These are phyloP conservation scores for Kondoa subrosea DNA, from an alignment of 768 basidiomycete genomes.

Conservation along the genomic window DNA sequence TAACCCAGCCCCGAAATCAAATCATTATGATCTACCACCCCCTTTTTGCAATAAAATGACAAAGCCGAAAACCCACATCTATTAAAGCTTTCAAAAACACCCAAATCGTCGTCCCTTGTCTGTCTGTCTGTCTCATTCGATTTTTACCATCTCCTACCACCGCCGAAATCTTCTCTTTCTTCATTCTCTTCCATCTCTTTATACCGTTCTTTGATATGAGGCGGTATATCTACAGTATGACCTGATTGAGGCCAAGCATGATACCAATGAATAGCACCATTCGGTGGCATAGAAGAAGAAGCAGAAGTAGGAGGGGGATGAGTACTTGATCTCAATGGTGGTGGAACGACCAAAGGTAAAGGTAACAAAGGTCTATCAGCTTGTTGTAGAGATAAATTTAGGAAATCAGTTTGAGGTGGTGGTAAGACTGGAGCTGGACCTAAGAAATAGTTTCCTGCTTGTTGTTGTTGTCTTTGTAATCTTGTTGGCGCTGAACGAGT, in stretches of 20 bases:
- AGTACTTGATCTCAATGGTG: no score
- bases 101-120: no score
- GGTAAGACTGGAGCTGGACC: neutral
- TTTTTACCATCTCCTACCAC: neutral
- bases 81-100: no score
- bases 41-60: no score
- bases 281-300: neutral
- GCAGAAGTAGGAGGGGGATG: neutral
- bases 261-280: neutral
- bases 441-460: neutral
- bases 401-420: neutral
- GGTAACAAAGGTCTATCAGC: neutral
- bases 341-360: neutral
- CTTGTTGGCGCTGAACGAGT: neutral
- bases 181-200: conserved; percentile 5
- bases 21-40: no score
- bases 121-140: no score
- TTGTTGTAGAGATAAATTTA: neutral
- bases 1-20: no score
- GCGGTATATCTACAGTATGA: neutral
- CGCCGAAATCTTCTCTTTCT: neutral
- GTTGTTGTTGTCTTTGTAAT: neutral
- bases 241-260: neutral
- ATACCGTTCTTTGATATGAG: neutral
- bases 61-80: no score